Conservation (phyloP, 164 flowering plant genomes). For the Dillenia turbinata region DNA sequence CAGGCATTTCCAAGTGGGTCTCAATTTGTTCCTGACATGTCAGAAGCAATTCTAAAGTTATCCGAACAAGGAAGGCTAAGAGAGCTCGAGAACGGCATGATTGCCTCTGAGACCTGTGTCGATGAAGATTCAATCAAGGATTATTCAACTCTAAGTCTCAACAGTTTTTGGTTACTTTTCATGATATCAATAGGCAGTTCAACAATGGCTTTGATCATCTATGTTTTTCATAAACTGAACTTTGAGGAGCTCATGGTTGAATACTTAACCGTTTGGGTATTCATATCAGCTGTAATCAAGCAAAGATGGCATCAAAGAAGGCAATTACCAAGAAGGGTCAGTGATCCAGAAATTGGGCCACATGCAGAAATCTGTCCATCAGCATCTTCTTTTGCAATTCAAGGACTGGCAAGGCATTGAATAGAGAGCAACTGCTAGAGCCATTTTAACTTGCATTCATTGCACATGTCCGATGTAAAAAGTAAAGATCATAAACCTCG, state of each 20-base stretch:
- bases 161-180: conserved; percentile 17
- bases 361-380: too few relatives aligned
- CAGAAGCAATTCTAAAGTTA: conserved; percentile 21
- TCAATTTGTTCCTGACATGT: conserved; percentile 21
- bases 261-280: not conserved
- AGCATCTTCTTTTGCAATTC: too few relatives aligned
- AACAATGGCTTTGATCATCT: conserved; percentile 5
- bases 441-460: too few relatives aligned
- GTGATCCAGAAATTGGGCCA: not conserved
- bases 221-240: not conserved
- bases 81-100: conserved; percentile 15
- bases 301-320: conserved; percentile 3
- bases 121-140: conserved; percentile 4
- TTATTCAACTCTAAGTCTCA: conserved; percentile 9
- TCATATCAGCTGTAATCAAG: conserved; percentile 9
- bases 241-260: not conserved
- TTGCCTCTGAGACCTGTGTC: conserved; percentile 10
- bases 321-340: not conserved
- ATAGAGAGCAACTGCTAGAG: too few relatives aligned
- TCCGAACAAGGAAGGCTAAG: conserved; percentile 17
- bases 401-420: too few relatives aligned
- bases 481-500: too few relatives aligned
- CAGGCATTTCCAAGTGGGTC: conserved; percentile 33
- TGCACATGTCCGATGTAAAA: too few relatives aligned
- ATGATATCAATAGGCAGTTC: conserved; percentile 16